phyloP scores from a whole-genome alignment of 441 rosid genomes.

The Melastoma candidum region DNA sequence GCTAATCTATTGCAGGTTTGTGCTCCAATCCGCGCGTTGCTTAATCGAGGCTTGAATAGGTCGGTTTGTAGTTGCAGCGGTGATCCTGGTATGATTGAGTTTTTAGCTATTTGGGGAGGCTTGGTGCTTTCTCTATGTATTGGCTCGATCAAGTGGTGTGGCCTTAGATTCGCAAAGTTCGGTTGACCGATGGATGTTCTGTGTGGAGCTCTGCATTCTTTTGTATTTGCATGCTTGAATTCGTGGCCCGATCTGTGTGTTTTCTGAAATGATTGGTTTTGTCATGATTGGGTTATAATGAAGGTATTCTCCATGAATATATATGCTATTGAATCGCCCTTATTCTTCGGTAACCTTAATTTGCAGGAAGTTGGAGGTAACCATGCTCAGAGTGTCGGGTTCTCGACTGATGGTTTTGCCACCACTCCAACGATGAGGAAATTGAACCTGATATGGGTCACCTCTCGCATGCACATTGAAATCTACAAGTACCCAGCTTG shows the following conservation, averaged over 20 bases:
- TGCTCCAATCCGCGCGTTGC: not conserved
- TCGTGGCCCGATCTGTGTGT: too few relatives aligned
- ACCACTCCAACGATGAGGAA: conserved; percentile 82
- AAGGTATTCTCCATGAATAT: too few relatives aligned
- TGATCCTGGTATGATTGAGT: not conserved
- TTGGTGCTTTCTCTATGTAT: too few relatives aligned
- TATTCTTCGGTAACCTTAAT: not conserved
- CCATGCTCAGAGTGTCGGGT: conserved; percentile 90
- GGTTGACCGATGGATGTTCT: too few relatives aligned
- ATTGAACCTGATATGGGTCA: conserved; percentile 94
- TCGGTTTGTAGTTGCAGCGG: not conserved
- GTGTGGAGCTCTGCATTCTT: too few relatives aligned
- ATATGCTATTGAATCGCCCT: not conserved
- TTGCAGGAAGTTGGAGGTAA: conserved; percentile 88
- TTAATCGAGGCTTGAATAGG: too few relatives aligned
- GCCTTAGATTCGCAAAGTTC: too few relatives aligned
- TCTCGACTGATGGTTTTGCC: conserved; percentile 90
- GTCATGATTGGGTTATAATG: too few relatives aligned
- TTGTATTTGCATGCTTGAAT: too few relatives aligned
- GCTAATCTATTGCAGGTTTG: conserved; percentile 92
- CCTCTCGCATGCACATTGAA: conserved; percentile 96
- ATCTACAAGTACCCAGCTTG: conserved; percentile 87
- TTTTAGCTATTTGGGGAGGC: too few relatives aligned
- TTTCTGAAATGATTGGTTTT: too few relatives aligned
- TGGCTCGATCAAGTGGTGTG: too few relatives aligned